These are phyloP conservation scores for Xylaria flabelliformis DNA, from an alignment of 495 filamentous ascomycete species.

Conservation along the genomic window DNA sequence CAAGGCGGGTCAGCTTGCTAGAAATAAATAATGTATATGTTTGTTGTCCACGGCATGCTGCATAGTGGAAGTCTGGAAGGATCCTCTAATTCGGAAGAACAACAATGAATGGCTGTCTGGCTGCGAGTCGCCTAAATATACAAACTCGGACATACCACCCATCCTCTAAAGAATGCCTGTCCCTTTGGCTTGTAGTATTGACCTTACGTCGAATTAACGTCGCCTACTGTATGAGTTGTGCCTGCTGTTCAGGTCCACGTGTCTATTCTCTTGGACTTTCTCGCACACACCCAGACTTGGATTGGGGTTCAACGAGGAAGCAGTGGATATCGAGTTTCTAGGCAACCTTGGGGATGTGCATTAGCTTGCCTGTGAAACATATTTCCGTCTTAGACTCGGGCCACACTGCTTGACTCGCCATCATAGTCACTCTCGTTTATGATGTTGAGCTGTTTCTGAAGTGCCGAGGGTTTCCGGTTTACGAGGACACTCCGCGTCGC, in stretches of 20 bases:
- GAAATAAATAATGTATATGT: constrained; percentile 8
- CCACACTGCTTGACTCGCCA: not conserved
- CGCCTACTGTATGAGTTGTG: not conserved
- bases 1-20: not conserved
- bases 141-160: not conserved
- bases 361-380: not conserved
- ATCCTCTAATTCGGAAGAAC: not conserved
- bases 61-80: not conserved
- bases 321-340: not conserved
- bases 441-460: not conserved
- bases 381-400: not conserved
- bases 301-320: not conserved
- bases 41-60: not conserved
- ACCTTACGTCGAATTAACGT: not conserved
- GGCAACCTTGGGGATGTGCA: no score
- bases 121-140: not conserved
- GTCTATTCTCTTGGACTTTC: no score
- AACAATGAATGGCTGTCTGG: not conserved
- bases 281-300: not conserved
- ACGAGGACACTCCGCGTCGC: not conserved
- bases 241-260: not conserved
- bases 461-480: not conserved
- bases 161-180: not conserved
- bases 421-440: not conserved
- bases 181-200: not conserved